A percentile compares a stretch with the other conserved stretches of the same genome.
Evolutionary conservation across 2,329 filamentous ascomycete genomes (phyloP).

Genomic region (Aspergillus jensenii): DNA sequence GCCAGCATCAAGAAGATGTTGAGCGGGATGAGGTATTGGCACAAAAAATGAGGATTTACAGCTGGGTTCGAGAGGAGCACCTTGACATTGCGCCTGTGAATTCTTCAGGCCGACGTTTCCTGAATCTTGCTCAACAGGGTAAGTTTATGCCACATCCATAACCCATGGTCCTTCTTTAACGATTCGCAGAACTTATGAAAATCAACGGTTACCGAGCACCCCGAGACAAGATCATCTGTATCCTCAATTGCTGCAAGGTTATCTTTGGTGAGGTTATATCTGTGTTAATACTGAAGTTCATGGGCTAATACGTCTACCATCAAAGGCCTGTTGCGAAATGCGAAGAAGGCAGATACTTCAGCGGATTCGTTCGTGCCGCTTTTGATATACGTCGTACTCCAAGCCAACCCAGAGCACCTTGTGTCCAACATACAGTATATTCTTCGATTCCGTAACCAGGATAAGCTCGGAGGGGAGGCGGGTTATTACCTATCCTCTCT

Average conservation of each 20-base stretch:
- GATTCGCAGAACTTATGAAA: slow-evolving; percentile 75
- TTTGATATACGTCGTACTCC: slow-evolving; percentile 91
- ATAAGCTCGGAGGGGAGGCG: slow-evolving; percentile 95
- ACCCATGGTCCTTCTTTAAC: slow-evolving; percentile 24
- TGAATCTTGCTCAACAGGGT: slow-evolving; percentile 87
- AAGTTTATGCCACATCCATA: slow-evolving; percentile 16
- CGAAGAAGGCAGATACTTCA: slow-evolving; percentile 82
- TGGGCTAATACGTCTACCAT: neutral
- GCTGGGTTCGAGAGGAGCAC: slow-evolving; percentile 91
- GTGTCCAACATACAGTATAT: slow-evolving; percentile 99
- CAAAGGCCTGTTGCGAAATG: slow-evolving; percentile 76
- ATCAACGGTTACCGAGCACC: slow-evolving; percentile 97
- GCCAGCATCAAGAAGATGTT: slow-evolving; percentile 97
- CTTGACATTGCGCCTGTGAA: slow-evolving; percentile 84
- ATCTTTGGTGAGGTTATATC: slow-evolving; percentile 73
- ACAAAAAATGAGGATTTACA: slow-evolving; percentile 95
- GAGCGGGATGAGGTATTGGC: slow-evolving; percentile 93
- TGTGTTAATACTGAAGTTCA: neutral
- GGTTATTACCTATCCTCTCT: slow-evolving; percentile 97
- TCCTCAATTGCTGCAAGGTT: slow-evolving; percentile 98
- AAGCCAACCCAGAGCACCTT: slow-evolving; percentile 90
- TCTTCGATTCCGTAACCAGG: slow-evolving; percentile 91
- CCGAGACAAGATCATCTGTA: slow-evolving; percentile 96
- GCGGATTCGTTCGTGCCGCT: slow-evolving; percentile 95
- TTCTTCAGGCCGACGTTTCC: slow-evolving; percentile 83